A percentile compares a stretch with the other conserved stretches of the same genome.
Conservation (phyloP, 257 asterid species). For the Solanum peruvianum region DNA sequence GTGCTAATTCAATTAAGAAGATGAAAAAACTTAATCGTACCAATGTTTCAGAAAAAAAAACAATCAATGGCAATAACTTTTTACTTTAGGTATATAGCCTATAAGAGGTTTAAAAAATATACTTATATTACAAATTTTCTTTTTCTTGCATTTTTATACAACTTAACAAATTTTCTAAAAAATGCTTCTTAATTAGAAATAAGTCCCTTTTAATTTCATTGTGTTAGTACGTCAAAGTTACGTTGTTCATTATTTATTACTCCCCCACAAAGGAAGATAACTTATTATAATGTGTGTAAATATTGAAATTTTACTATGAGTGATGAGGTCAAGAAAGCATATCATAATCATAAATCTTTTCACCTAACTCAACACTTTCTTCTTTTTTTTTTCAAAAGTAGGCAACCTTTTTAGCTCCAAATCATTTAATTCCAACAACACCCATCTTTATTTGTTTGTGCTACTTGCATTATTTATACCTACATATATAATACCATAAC, state of each 20-base stretch:
- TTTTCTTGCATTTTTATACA: background rate
- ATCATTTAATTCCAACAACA: background rate
- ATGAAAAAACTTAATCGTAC: background rate
- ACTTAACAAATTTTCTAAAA: background rate
- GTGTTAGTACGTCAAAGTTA: background rate
- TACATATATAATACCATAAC: background rate
- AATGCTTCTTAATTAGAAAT: background rate
- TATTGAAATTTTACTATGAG: constrained; percentile 5
- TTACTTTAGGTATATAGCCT: background rate
- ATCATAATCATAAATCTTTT: background rate
- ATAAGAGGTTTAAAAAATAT: background rate
- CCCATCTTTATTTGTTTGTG: background rate
- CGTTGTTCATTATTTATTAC: background rate
- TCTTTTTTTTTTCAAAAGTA: constrained; percentile 20
- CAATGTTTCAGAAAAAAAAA: background rate
- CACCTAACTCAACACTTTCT: constrained; percentile 30
- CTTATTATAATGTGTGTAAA: background rate
- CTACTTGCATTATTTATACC: background rate
- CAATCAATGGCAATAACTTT: background rate
- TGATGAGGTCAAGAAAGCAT: constrained; percentile 14
- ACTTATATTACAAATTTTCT: background rate
- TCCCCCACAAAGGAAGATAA: background rate
- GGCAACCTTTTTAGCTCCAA: constrained; percentile 21
- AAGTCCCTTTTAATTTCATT: background rate
- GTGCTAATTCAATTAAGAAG: background rate